A percentile compares a stretch with the other conserved stretches of the same genome.
These are phyloP conservation scores for Saksenaea oblongispora DNA, from an alignment of 371 early-diverging fungal species.

Conservation along the genomic window DNA sequence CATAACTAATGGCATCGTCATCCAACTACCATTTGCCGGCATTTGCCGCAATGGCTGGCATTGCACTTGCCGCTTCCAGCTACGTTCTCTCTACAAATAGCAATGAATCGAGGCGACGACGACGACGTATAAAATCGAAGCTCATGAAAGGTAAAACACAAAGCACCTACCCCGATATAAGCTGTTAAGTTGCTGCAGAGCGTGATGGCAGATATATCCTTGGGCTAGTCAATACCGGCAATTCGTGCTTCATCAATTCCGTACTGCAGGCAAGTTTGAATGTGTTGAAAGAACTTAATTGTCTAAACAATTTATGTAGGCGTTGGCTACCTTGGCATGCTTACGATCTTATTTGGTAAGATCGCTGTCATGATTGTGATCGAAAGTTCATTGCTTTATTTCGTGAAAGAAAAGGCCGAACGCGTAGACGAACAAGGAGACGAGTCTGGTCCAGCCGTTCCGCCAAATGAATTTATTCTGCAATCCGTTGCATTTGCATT, in stretches of 20 bases:
- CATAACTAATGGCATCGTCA: conserved; percentile 28
- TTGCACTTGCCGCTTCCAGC: conserved; percentile 50
- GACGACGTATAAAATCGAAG: conserved; percentile 41
- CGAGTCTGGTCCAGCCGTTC: conserved; percentile 35
- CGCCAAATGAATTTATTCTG: conserved; percentile 43
- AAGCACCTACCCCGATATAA: background rate
- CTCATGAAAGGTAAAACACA: conserved; percentile 33
- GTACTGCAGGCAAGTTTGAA: conserved; percentile 69
- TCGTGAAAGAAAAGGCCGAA: conserved; percentile 36
- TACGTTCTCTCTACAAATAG: conserved; percentile 36
- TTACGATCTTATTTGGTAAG: conserved; percentile 51
- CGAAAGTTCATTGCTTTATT: conserved; percentile 1
- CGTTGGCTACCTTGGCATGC: conserved; percentile 55
- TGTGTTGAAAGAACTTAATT: background rate
- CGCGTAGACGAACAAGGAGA: conserved; percentile 55
- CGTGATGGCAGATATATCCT: conserved; percentile 49
- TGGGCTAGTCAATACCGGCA: conserved; percentile 86
- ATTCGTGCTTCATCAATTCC: conserved; percentile 90
- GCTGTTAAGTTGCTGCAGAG: conserved; percentile 14
- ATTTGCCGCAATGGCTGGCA: conserved; percentile 50
- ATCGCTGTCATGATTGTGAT: background rate
- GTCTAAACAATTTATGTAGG: conserved; percentile 29
- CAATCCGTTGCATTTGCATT: conserved; percentile 53
- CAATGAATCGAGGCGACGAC: conserved; percentile 37
- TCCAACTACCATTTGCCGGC: conserved; percentile 50